Percentiles rank a stretch among this genome's conserved stretches.
These are phyloP conservation scores for Trichocladium uniseriatum DNA, from an alignment of 495 filamentous ascomycete genomes.

Conservation along the genomic window DNA sequence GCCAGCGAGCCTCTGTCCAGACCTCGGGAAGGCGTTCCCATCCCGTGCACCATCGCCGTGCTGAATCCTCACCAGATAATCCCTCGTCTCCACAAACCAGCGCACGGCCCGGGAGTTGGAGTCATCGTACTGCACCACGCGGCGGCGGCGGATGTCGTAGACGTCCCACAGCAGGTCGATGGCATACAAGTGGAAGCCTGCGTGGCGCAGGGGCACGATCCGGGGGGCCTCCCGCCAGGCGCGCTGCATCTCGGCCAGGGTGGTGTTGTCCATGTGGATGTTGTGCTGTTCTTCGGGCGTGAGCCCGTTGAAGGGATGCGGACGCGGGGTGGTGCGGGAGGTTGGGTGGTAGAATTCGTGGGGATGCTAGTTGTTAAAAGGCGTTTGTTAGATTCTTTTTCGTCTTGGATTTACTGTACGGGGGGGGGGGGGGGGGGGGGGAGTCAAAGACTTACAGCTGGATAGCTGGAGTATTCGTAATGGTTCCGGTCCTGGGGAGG, in stretches of 20 bases:
- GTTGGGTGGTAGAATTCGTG: background rate
- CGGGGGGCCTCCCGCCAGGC: constrained; percentile 3
- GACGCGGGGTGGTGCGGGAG: constrained; percentile 7
- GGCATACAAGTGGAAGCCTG: background rate
- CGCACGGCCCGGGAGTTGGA: no score
- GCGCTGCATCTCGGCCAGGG: constrained; percentile 1
- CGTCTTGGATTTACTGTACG: background rate
- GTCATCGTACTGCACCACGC: no score
- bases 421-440: no score
- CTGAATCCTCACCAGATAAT: no score
- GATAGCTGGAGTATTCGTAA: no score
- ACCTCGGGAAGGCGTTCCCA: no score
- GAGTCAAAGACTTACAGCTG: no score
- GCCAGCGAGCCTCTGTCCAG: no score
- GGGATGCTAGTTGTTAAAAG: background rate
- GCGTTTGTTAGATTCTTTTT: background rate
- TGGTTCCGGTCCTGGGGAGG: no score
- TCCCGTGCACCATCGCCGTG: no score
- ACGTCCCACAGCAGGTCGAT: constrained; percentile 15
- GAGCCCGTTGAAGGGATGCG: constrained; percentile 10
- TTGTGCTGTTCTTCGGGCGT: background rate
- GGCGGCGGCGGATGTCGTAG: constrained; percentile 7
- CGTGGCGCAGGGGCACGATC: background rate
- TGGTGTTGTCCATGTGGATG: constrained; percentile 1
- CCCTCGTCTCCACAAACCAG: no score